Percentiles rank a stretch among this genome's conserved stretches.
phyloP scores from a whole-genome alignment of 2,329 filamentous ascomycete species.

The Akanthomyces lecanii region DNA sequence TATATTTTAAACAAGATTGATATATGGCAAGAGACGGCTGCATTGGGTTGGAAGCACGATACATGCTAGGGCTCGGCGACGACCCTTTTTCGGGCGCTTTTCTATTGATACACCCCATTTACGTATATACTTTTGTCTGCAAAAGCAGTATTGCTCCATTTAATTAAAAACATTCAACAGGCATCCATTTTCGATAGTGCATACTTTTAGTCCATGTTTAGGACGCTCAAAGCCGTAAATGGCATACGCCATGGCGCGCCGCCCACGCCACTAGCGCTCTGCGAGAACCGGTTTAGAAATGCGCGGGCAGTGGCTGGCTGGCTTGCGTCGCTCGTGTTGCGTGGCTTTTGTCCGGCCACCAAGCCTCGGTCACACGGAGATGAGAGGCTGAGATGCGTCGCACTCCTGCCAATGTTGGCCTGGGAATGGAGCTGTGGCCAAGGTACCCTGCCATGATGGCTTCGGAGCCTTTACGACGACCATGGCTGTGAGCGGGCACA shows the following conservation, averaged over 20 bases:
- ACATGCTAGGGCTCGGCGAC: constrained; percentile 3
- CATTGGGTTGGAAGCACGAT: background rate
- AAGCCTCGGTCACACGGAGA: background rate
- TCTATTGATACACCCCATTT: constrained; percentile 3
- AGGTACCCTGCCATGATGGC: background rate
- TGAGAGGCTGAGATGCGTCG: background rate
- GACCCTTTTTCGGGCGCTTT: background rate
- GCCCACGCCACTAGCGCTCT: background rate
- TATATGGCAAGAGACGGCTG: background rate
- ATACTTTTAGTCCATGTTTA: too few relatives aligned
- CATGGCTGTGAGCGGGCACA: background rate
- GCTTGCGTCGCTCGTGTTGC: too few relatives aligned
- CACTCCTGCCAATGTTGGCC: too few relatives aligned
- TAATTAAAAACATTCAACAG: background rate
- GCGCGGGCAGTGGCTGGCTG: background rate
- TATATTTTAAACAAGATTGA: constrained; percentile 5
- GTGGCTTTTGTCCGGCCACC: background rate
- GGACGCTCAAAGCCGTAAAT: too few relatives aligned
- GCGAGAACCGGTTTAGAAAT: background rate
- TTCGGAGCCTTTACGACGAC: background rate
- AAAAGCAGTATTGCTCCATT: background rate
- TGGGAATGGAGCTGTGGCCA: too few relatives aligned
- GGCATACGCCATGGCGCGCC: background rate
- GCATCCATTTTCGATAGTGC: background rate
- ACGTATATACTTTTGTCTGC: constrained; percentile 7